A percentile compares a stretch with the other conserved stretches of the same genome.
These are phyloP conservation scores for Tephrocybe rancida DNA, from an alignment of 768 basidiomycete species.

Conservation along the genomic window DNA sequence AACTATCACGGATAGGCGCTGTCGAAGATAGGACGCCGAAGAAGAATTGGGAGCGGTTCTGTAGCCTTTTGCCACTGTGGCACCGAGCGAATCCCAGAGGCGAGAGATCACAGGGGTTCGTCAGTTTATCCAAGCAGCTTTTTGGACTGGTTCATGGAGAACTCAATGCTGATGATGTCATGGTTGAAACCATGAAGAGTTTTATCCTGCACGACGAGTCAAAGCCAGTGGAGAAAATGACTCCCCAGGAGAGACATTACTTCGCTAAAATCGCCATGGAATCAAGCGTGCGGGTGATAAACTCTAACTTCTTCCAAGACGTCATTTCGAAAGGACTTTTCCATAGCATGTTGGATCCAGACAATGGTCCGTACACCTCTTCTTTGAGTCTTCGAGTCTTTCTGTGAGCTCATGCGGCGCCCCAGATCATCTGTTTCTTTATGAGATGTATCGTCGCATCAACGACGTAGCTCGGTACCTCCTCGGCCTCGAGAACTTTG, in stretches of 20 bases:
- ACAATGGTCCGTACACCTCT: background rate
- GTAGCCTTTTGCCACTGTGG: conserved; percentile 8
- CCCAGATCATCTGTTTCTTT: conserved; percentile 13
- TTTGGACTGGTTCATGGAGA: background rate
- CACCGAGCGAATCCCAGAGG: conserved; percentile 7
- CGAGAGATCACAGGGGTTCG: conserved; percentile 12
- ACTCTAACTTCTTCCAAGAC: conserved; percentile 15
- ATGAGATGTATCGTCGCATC: conserved; percentile 17
- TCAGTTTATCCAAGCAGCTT: background rate
- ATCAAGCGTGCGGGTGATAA: conserved; percentile 8
- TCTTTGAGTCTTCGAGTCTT: background rate
- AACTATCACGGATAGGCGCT: conserved; percentile 8
- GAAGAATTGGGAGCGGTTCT: conserved; percentile 7
- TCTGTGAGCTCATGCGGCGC: background rate
- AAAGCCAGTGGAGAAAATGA: conserved; percentile 1
- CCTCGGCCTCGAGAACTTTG: conserved; percentile 16
- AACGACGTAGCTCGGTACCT: conserved; percentile 19
- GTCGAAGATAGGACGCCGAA: background rate
- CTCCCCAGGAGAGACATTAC: background rate
- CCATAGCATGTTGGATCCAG: conserved; percentile 3
- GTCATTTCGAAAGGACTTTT: conserved; percentile 4
- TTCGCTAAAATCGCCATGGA: conserved; percentile 3
- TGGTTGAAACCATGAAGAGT: conserved; percentile 10
- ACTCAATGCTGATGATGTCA: background rate
- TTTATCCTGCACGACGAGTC: conserved; percentile 8